These are phyloP conservation scores for Mucor lusitanicus DNA, from an alignment of 371 early-diverging fungal species.

Conservation along the genomic window DNA sequence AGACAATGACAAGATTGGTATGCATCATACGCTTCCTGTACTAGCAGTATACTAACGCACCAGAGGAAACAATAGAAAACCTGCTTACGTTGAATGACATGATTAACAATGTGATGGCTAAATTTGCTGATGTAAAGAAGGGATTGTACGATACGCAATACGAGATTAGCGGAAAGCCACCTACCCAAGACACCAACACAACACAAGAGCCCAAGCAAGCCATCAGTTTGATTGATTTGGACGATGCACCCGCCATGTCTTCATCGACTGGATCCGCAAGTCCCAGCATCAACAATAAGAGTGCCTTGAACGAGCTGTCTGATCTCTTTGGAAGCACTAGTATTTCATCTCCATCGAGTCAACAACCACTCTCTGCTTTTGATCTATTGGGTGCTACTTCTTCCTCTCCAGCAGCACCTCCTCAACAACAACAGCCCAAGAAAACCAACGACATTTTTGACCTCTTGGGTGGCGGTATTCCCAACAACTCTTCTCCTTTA, in stretches of 20 bases:
- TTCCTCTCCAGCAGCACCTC: conserved; percentile 6
- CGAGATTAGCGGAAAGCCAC: conserved; percentile 45
- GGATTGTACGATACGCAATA: conserved; percentile 57
- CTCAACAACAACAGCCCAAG: conserved; percentile 2
- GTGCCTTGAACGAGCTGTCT: conserved; percentile 35
- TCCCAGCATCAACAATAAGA: conserved; percentile 7
- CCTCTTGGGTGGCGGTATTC: conserved; percentile 18
- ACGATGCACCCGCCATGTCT: conserved; percentile 28
- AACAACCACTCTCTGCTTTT: conserved; percentile 8
- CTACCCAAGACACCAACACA: conserved; percentile 19
- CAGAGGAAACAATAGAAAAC: conserved; percentile 43
- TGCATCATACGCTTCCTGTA: too few species aligned
- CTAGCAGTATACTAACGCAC: too few species aligned
- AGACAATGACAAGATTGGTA: conserved; percentile 40
- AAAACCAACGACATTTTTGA: conserved; percentile 20
- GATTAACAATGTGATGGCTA: conserved; percentile 80
- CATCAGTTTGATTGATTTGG: conserved; percentile 68
- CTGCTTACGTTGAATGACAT: conserved; percentile 83
- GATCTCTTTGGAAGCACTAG: conserved; percentile 44
- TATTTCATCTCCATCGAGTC: conserved; percentile 18
- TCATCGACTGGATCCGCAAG: neutral
- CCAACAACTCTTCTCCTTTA: conserved; percentile 5
- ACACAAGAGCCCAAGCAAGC: conserved; percentile 35
- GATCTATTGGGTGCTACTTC: conserved; percentile 12
- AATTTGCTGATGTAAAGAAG: conserved; percentile 68